Percentiles rank a stretch among this genome's conserved stretches.
These are phyloP conservation scores for Shiraia sp. DNA, from an alignment of 2,329 filamentous ascomycete genomes.

Conservation along the genomic window DNA sequence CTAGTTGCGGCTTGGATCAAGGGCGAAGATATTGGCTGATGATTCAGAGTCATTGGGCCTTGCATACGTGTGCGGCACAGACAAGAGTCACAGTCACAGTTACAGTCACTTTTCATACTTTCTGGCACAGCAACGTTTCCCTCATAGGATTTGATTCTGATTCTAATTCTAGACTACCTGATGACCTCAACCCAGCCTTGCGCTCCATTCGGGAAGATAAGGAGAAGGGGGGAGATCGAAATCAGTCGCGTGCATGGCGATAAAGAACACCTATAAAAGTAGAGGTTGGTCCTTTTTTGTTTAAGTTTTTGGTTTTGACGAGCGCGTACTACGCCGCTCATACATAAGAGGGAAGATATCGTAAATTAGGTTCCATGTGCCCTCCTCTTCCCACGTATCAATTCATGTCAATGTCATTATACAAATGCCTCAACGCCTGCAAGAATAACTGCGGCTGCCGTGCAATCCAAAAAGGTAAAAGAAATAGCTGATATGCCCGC, in stretches of 20 bases:
- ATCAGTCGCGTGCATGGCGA: slow-evolving; percentile 20
- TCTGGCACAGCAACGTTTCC: slow-evolving; percentile 4
- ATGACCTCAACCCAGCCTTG: slow-evolving; percentile 39
- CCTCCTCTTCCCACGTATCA: slow-evolving; percentile 18
- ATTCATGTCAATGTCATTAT: slow-evolving; percentile 19
- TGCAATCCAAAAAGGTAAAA: slow-evolving; percentile 15
- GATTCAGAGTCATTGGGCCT: background rate
- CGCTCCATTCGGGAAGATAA: slow-evolving; percentile 18
- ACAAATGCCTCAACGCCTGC: slow-evolving; percentile 20
- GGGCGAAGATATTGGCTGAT: background rate
- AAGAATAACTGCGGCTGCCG: slow-evolving; percentile 6
- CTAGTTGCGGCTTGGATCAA: no score
- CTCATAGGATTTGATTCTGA: slow-evolving; percentile 25
- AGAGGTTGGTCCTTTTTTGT: slow-evolving; percentile 38
- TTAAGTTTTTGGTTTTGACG: slow-evolving; percentile 39
- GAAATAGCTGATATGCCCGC: slow-evolving; percentile 22
- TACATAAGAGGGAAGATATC: slow-evolving; percentile 20
- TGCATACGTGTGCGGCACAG: background rate
- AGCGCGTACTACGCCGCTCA: slow-evolving; percentile 14
- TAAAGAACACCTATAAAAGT: slow-evolving; percentile 23
- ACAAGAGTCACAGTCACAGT: slow-evolving; percentile 2
- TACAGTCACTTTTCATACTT: background rate
- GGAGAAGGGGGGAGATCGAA: slow-evolving; percentile 40
- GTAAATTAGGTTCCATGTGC: slow-evolving; percentile 15
- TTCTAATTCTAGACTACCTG: slow-evolving; percentile 37